Evolutionary conservation across 805 yeast genomes (phyloP), one percentile per base, ranked within the genome.

Genomic region (Ogataea naganishii): DNA sequence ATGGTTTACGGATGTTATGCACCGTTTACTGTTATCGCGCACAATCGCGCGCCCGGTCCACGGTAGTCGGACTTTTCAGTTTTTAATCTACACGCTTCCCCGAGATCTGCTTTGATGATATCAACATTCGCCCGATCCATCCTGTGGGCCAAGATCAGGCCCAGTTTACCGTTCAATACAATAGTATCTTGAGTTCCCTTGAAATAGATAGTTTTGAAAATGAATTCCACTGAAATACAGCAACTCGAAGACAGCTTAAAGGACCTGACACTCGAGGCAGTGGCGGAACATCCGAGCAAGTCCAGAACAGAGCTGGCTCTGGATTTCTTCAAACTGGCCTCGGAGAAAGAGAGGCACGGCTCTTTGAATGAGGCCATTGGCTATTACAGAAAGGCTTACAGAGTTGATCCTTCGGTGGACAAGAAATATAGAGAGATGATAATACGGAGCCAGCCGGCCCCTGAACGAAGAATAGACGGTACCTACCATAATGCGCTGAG

Each of bases 291-390:
- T 37, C 54, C 59, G 4, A 49, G 47, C 1, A 50, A 48, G 30
- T 29, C 48, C 12, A 37, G 34, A 27, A 56, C 58, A 27, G 44
- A 53, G 14, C 39, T 52, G 20, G 94, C 95, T 3, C 56, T 84
- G 24, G 63, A 61, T 30, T 56, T 71, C 14, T 85, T 82, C 59
- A 85, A 80, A 41, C 52, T 63, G 29, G 96, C 85, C 3, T 71
- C 77, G 1, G 72, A 66, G 27, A 77, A 77, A 45, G 96, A 86
- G 53, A 59, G 68, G 20, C 69, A 63, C 29, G 95, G 95, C 0
- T 61, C 73, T 37, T 66, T 85, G 72, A 67, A 82, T n/a, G 95
- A 85, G 44, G 95, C 95, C 2, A 74, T 83, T 17, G 69, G 62
- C 28, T 67, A 58, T 39, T 86, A 86, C 53, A 61, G 94, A 37